phyloP scores from a whole-genome alignment of 208 protist genomes.

The Lotmaria passim region DNA sequence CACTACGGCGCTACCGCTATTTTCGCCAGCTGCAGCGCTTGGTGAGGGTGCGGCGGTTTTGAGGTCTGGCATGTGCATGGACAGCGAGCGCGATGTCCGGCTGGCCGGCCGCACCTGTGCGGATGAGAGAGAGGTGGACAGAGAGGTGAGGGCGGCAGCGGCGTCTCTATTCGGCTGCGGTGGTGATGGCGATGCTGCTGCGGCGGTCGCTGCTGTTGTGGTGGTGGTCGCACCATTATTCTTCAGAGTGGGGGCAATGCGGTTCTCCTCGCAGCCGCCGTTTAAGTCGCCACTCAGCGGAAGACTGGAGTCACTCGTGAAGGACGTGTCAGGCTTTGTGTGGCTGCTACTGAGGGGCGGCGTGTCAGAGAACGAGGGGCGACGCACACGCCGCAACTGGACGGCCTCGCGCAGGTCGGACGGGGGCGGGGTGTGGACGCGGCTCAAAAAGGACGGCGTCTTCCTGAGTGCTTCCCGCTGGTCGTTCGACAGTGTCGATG shows the following conservation, averaged over 20 bases:
- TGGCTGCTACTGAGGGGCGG: conserved; percentile 3
- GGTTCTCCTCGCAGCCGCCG: not conserved
- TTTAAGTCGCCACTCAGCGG: conserved; percentile 2
- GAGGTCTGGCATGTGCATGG: not conserved
- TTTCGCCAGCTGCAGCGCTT: not conserved
- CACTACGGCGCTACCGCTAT: not conserved
- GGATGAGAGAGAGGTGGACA: not conserved
- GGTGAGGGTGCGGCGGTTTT: not conserved
- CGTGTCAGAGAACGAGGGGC: conserved; percentile 8
- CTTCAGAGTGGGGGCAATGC: not conserved
- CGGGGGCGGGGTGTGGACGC: conserved; percentile 51
- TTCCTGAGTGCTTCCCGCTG: conserved; percentile 42
- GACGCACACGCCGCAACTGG: conserved; percentile 19
- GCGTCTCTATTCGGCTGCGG: not conserved
- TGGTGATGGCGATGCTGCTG: not conserved
- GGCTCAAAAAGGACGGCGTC: conserved; percentile 39
- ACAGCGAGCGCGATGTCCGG: not conserved
- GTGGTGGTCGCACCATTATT: not conserved
- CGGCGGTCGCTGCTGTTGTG: not conserved
- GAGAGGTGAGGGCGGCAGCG: not conserved
- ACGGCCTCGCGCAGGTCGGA: conserved; percentile 26
- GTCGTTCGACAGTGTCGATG: conserved; percentile 37
- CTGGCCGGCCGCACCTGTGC: conserved; percentile 1
- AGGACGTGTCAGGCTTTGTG: not conserved
- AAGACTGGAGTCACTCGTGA: conserved; percentile 6